Percentiles rank a stretch among this genome's conserved stretches.
These are phyloP conservation scores for Neurospora sp. DNA, from an alignment of 495 filamentous ascomycete species.

Conservation along the genomic window DNA sequence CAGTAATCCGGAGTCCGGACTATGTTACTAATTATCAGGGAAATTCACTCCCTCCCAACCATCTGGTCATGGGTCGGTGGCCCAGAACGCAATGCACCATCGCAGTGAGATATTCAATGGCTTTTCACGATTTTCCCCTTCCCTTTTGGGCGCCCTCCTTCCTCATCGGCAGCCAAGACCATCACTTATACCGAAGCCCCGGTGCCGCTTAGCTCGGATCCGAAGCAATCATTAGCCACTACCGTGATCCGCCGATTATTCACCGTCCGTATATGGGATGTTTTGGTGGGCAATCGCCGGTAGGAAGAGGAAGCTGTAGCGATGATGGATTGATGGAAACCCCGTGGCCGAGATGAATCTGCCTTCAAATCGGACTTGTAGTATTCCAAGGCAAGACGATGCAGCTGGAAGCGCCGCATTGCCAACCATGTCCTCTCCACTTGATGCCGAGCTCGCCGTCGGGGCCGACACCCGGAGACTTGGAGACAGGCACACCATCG, in stretches of 20 bases:
- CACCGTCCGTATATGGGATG: background rate
- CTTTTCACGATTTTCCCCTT: background rate
- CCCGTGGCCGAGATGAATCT: background rate
- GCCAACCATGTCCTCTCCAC: background rate
- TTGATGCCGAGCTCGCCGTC: background rate
- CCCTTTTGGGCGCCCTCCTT: background rate
- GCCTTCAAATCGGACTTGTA: background rate
- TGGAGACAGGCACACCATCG: background rate
- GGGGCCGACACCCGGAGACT: background rate
- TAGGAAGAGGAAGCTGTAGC: background rate
- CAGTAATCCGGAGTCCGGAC: background rate
- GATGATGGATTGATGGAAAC: background rate
- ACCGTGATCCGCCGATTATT: background rate
- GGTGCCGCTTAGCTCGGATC: background rate
- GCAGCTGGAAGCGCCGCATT: background rate
- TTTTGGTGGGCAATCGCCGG: background rate
- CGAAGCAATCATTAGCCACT: background rate
- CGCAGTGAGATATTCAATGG: background rate
- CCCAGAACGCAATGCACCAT: background rate
- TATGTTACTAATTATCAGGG: background rate
- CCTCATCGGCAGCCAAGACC: background rate
- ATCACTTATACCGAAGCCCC: background rate
- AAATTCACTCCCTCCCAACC: background rate
- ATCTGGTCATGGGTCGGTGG: background rate
- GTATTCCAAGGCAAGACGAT: background rate